These are phyloP conservation scores for Pichia insulana DNA, from an alignment of 805 yeast genomes.

Conservation along the genomic window DNA sequence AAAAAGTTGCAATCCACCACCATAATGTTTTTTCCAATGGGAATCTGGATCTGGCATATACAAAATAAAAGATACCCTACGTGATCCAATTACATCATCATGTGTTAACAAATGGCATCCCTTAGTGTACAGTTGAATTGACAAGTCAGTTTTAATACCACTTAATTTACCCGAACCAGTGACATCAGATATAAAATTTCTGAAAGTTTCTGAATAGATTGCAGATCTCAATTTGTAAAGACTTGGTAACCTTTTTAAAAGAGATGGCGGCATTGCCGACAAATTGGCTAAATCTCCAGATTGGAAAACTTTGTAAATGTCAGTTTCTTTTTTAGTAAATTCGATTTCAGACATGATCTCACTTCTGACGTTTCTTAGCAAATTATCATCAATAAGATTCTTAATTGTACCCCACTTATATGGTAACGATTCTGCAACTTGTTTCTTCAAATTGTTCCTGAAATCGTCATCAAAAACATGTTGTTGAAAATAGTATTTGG, in stretches of 20 bases:
- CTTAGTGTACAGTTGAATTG: constrained; percentile 81
- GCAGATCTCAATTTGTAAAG: constrained; percentile 76
- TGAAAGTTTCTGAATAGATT: constrained; percentile 75
- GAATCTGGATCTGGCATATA: constrained; percentile 90
- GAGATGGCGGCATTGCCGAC: constrained; percentile 74
- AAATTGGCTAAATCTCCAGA: constrained; percentile 89
- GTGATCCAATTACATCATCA: constrained; percentile 94
- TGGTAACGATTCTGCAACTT: constrained; percentile 56
- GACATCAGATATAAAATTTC: constrained; percentile 67
- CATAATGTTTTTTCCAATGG: constrained; percentile 83
- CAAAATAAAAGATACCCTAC: constrained; percentile 86
- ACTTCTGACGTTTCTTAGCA: constrained; percentile 69
- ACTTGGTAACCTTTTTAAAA: constrained; percentile 63
- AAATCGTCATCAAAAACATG: constrained; percentile 31
- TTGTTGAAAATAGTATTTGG: constrained; percentile 24
- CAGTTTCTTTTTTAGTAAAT: constrained; percentile 94
- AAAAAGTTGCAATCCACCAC: constrained; percentile 84
- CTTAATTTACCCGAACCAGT: constrained; percentile 85
- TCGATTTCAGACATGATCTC: constrained; percentile 80
- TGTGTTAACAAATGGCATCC: constrained; percentile 93
- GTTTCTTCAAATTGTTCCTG: constrained; percentile 30
- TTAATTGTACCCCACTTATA: constrained; percentile 84
- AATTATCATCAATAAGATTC: constrained; percentile 63
- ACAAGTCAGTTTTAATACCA: constrained; percentile 87
- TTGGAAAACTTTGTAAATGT: constrained; percentile 86